Base-by-base conservation (phyloP, 352 stramenopile species). In the Globisporangium sylvaticum region DNA sequence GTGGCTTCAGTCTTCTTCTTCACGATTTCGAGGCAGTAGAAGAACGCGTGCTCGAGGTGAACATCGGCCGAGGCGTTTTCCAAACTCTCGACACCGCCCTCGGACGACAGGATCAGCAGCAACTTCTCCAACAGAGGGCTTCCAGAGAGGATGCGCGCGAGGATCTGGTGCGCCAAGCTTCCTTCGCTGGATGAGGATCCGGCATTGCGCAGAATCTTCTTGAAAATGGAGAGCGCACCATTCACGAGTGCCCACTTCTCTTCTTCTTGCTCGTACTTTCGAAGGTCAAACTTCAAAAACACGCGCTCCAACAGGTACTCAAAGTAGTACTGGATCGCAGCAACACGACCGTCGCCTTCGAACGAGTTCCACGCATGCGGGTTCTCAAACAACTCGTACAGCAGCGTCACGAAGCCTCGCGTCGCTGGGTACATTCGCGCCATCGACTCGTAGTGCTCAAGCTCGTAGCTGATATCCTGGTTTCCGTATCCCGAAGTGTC, bases 241-340 rank as follows among this genome's bases (percentile, higher is more conserved):
- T 89, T 90, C 65, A 89, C 81, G 9, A 95, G 73, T 1, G 76
- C 79, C 88, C 88, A 95, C 58, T 93, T 94, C 55, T 95, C 88
- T 50, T 92, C 81, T 69, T 93, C 84, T 50, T 81, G 72, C 42
- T 92, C 86, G 61, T 94, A 95, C 60, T 93, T 91, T 54, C 88
- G 83, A 25, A 91, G 63, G 58, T 94, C 81, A 68, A 94, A 92
- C 72, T 95, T 94, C 25, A 94, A 61, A 58, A 95, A 94, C 10
- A 95, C 83, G 32, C 85, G 80, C 48, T 95, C 84, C 27, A 94
- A 64, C 56, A 94, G 68, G 70, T 91, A 93, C 31, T 93, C 85
- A 58, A 95, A 92, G 73, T 95, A 95, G 62, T 81, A 83, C 67
- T 94, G 86, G 34, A 92, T 91, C 18, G 85, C 85, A n/a, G 81